Evolutionary conservation across 78 protist genomes (phyloP), one percentile per base, ranked within the genome.

Genomic region (Cavenderia fasciculata): DNA sequence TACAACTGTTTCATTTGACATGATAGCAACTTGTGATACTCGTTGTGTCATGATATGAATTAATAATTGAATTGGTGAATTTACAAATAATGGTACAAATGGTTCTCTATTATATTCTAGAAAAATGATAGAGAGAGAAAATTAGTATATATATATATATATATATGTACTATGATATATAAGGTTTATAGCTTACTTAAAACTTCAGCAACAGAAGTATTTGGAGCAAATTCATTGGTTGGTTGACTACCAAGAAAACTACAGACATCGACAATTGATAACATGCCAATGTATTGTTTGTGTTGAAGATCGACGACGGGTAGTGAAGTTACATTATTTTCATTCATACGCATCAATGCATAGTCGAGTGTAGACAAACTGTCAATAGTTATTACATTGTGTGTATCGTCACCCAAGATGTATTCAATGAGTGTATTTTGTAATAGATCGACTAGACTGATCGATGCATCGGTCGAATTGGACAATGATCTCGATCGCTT

Each of bases 51-150:
- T 79, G 5, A 79, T 66, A 34, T 79, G 88, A 36, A 79, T 79
- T 7, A 79, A 33, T 21, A 79, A 27, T 66, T 66, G 75, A 31
- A 79, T 63, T 33, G 77, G 66, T 54, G 77, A 66, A 56, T 79
- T 79, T 23, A 79, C 77, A 66, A 54, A 79, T 18, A 79, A 44
- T 51, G 88, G 76, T 25, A 79, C n/a, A 52, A 79, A 79, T 79
- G 88, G 88, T 56, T 66, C 88, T 43, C 88, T 51, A 41, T 79
- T 79, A 52, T 79, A 79, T 68, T 79, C 87, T 77, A 14, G n/a
- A 36, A 19, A 19, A 19, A 11, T 18, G 19, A 61, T 61, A 21
- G 4, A 14, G 4, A 8, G 0, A 46, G 52, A 38, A n/a, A 34
- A 34, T 52, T 72, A 52, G 4, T 71, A 54, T n/a, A n/a, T n/a